Conservation (phyloP, 148 eudicot genomes). For the Spergularia marina region DNA sequence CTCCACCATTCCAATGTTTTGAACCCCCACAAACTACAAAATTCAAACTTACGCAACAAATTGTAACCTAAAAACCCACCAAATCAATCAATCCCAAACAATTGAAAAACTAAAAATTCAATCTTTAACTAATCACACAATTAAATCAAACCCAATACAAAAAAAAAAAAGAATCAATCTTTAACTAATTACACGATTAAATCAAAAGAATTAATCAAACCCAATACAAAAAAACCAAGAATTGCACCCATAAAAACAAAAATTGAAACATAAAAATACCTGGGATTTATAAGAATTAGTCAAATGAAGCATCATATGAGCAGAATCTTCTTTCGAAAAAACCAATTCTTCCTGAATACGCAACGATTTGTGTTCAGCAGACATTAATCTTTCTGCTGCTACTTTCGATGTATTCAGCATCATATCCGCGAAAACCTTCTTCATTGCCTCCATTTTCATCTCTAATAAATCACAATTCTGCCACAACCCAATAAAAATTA, state of each 20-base stretch:
- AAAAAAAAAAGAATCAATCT: too few relatives aligned
- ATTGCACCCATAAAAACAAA: not conserved
- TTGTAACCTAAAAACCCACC: not conserved
- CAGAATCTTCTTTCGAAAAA: conserved; percentile 43
- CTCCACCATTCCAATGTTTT: too few relatives aligned
- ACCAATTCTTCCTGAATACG: conserved; percentile 38
- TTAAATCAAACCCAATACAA: too few relatives aligned
- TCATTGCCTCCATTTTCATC: conserved; percentile 52
- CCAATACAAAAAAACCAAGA: not conserved
- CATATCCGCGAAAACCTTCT: conserved; percentile 64
- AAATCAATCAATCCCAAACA: not conserved
- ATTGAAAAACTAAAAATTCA: too few relatives aligned
- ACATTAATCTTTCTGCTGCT: conserved; percentile 68
- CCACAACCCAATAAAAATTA: not conserved
- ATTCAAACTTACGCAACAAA: not conserved
- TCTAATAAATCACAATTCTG: not conserved
- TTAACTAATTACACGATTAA: not conserved
- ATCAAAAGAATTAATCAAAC: not conserved
- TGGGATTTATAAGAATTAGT: conserved; percentile 39
- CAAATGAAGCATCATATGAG: conserved; percentile 45
- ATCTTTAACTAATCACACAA: too few relatives aligned
- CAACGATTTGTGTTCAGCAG: conserved; percentile 46
- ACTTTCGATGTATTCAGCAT: conserved; percentile 64
- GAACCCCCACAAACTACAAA: not conserved
- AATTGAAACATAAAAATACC: conserved; percentile 26